Evolutionary conservation across 164 flowering plant genomes (phyloP), one percentile per base, ranked within the genome.

Genomic region (Brasenia schreberi): DNA sequence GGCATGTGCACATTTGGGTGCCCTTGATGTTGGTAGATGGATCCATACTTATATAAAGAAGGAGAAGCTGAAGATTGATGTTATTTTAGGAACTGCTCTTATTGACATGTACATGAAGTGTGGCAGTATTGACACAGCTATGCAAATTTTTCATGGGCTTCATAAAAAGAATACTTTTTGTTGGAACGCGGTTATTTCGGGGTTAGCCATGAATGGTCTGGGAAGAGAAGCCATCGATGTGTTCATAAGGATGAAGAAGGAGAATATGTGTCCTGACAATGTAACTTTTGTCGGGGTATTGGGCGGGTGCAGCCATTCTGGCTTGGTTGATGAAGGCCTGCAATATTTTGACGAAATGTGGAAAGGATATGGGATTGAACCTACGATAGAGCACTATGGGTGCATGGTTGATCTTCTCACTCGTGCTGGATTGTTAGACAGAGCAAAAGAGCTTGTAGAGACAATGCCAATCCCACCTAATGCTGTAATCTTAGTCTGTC

Each of bases 321-420:
- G 84, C 10, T 72, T 81, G 72, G 73, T 77, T 23, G 69, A 68
- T 17, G 69, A 71, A 52, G 81, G 78, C 14, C 72, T 71, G 66
- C 49, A 60, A 2, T 78, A 68, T 69, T 78, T 78, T 68, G 72
- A 68, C 58, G 67, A 65, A 61, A 80, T 80, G 79, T n/a, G 7
- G 33, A 53, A 27, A 2, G 53, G 66, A 52, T 76, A 80, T 61
- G 80, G 73, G 18, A 62, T 80, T 39, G 69, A 80, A 18, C 83
- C 78, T 18, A 69, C 72, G 65, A 69, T 80, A 61, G 83, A 80
- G 64, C 83, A 78, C 66, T 78, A 70, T 71, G 81, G 81, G 18
- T 80, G 83, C 78, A 78, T 80, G 80, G 70, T 78, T 18, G 83
- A 80, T 66, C 81, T 80, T 64, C 70, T 78, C 56, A 78, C 79